Conservation (phyloP, 2,329 filamentous ascomycete species). For the Chrysosporium queenslandicum region DNA sequence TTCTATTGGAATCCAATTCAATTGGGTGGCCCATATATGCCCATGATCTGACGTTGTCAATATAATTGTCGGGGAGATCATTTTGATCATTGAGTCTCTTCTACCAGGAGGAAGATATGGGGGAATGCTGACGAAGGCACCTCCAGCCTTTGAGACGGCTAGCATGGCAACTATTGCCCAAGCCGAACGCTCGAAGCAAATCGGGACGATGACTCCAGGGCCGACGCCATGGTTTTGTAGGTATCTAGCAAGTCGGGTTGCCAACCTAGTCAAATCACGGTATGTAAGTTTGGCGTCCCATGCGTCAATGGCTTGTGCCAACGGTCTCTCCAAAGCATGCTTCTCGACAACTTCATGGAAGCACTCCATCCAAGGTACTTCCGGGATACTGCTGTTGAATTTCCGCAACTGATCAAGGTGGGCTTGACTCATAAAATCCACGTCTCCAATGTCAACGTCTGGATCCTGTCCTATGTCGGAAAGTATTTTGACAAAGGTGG, state of each 20-base stretch:
- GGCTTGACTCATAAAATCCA: conserved; percentile 10
- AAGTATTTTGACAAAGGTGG: neutral
- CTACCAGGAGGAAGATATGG: conserved; percentile 8
- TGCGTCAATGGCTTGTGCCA: conserved; percentile 19
- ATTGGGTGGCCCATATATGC: neutral
- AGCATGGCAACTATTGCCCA: conserved; percentile 25
- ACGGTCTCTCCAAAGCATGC: conserved; percentile 8
- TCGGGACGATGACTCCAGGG: conserved; percentile 19
- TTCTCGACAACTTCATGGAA: conserved; percentile 16
- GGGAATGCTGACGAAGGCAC: conserved; percentile 23
- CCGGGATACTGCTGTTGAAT: conserved; percentile 1
- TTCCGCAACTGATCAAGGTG: conserved; percentile 10
- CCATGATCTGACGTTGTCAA: neutral
- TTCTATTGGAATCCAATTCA: conserved; percentile 2
- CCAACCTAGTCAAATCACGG: conserved; percentile 24
- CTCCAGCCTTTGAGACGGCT: conserved; percentile 24
- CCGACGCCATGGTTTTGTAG: conserved; percentile 26
- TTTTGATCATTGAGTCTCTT: neutral
- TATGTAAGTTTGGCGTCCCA: conserved; percentile 27
- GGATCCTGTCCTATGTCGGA: neutral
- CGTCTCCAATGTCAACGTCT: neutral
- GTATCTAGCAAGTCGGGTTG: conserved; percentile 22
- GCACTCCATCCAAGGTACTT: conserved; percentile 13
- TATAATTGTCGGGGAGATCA: neutral
- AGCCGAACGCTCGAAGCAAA: conserved; percentile 27